Evolutionary conservation across 768 basidiomycete genomes (phyloP), one percentile per base, ranked within the genome.

Genomic region (Hygrocybe coccinea): DNA sequence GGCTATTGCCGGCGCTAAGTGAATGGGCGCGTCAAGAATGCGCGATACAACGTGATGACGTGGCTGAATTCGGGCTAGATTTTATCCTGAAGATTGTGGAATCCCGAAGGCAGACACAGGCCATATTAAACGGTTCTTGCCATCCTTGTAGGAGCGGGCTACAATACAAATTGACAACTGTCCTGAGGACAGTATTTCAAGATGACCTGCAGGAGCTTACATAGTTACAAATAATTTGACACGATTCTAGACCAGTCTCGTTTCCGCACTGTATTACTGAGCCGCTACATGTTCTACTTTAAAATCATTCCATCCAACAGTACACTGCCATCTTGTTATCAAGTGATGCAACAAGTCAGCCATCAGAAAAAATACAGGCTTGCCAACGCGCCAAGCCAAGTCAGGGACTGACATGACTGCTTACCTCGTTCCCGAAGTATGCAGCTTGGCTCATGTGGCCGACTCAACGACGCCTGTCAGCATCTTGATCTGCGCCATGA

Each of bases 391-490:
- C n/a, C n/a, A n/a, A 29, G 8, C 29, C 29, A 29, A 29, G 29
- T 8, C 29, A 29, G 8, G 29, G 29, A 8, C 29, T 8, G 14
- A n/a, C 59, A 65, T 3, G 11, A 15, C 3, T 24, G 22, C 73
- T 44, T 43, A 89, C 90, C 73, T 83, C 76, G 61, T 93, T 93
- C 17, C 91, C 91, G 70, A 98, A 99, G 76, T 97, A 98, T n/a
- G 95, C 95, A 0, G 94, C 94, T 66, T 86, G 82, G 4, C 89
- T 94, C 79, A 97, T 86, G 52, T 84, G 77, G 67, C 91, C 94
- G 75, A 99, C 70, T 99, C 97, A n/a, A 98, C 91, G 21, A 97
- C 92, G 45, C 97, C 97, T 2, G 95, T 98, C 57, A 98, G 78
- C 80, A 95, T 82, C 76, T 97, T 98, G 65, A 98, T 87, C 57